Base-by-base conservation (phyloP, 768 basidiomycete species). In the Trametes maxima region DNA sequence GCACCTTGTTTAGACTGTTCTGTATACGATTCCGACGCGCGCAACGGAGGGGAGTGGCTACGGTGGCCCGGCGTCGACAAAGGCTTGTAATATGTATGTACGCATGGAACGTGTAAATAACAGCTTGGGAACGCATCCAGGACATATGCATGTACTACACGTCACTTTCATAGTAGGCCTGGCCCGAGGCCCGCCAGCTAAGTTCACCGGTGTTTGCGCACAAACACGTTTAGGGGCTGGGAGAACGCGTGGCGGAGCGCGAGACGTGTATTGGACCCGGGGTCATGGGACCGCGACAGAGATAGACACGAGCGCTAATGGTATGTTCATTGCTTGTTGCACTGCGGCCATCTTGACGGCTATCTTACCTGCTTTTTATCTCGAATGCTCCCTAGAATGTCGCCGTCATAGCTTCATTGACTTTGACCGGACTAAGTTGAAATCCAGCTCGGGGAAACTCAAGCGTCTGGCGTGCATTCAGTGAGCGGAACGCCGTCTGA, bases 51-150 rank as follows among this genome's bases (percentile, higher is more conserved):
- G 45, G 5, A 11, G 21, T 10, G 19, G 13, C 45, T 19, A 19
- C 45, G 1, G 21, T n/a, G n/a, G 8, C 43, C 8, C 45, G n/a
- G n/a, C n/a, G 21, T 19, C 17, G 21, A 17, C 17, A 44, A 33
- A 48, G 48, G 57, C 57, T 58, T 58, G 57, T 58, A 58, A 50
- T 58, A 58, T 28, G 17, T 42, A 35, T 50, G 57, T 58, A 50
- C 43, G 57, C 51, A 58, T 44, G 57, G 57, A 58, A 40, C 21
- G 10, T 44, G 48, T 14, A n/a, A 58, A 58, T 50, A 40, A 37
- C 25, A 50, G 50, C 48, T 58, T 58, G 57, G 57, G 48, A 58
- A 58, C 42, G 33, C 50, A 6, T 28, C 17, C 19, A 13, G 22
- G 6, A 39, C 39, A 35, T 35, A 51, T 19, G 36, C 17, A 0